Evolutionary conservation across 345 rosid species (phyloP), one percentile per base, ranked within the genome.

Genomic region (Salix suchowensis): DNA sequence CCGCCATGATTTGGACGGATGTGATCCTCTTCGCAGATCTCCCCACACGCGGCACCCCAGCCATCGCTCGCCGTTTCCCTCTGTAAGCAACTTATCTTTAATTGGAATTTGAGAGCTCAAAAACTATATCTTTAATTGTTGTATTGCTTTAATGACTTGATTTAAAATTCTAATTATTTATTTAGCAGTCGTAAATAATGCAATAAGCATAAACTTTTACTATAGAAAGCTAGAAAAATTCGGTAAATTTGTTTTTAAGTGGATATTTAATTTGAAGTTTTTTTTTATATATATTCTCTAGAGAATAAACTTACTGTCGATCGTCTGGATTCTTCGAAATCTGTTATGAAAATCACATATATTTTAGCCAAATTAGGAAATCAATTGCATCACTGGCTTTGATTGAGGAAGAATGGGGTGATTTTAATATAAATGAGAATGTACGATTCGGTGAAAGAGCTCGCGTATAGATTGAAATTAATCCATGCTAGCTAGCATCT

Each of bases 1-100:
- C 26, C 90, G 91, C 37, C 89, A 82, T 73, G 94, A 88, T 76
- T 74, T 85, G 76, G 92, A 88, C 73, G 93, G 80, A 75, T 84
- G 81, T 74, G 91, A 90, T 82, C 77, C 87, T 66, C 79, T 85
- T 79, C 93, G 93, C 10, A 82, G 93, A n/a, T 80, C 87, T 2
- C 72, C 87, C 1, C 92, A 85, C 67, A 77, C 54, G 64, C 92
- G 94, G 6, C 92, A 82, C 44, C 70, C 46, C 39, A 67, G 40
- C 72, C 83, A 76, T 55, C 88, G 91, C 16, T 67, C n/a, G 4
- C 72, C 83, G 48, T 68, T 82, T 18, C 78, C 32, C 30, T 61
- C 84, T 60, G 98, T 91, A 85, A 85, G 88, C 24, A 28, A 16
- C 74, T 46, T 46, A 3, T 3, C 14, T 46, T 3, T 46, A 40